A percentile compares a stretch with the other conserved stretches of the same genome.
phyloP scores from a whole-genome alignment of 257 asterid species.

The Solanum etuberosum region DNA sequence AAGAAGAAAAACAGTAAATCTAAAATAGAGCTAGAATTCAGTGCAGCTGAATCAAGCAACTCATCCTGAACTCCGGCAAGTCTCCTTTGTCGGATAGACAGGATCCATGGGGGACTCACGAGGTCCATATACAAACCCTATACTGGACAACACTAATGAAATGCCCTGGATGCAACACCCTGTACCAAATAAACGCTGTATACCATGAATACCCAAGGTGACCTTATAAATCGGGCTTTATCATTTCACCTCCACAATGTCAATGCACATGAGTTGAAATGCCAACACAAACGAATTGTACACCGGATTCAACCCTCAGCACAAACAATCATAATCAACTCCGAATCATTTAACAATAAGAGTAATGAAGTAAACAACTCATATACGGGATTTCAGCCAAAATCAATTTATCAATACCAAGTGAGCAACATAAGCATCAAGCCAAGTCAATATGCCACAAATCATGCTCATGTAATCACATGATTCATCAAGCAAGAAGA shows the following conservation, averaged over 20 bases:
- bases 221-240: not conserved
- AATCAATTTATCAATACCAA: not conserved
- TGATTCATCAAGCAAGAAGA: not conserved
- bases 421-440: not conserved
- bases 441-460: not conserved
- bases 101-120: not conserved
- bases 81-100: not conserved
- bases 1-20: not conserved
- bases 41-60: not conserved
- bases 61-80: not conserved
- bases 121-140: not conserved
- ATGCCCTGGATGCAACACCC: not conserved
- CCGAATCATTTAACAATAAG: not conserved
- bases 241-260: not conserved
- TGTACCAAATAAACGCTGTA: not conserved
- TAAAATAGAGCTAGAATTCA: not conserved
- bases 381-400: not conserved
- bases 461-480: not conserved
- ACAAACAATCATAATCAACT: not conserved
- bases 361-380: not conserved
- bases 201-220: not conserved
- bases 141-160: not conserved
- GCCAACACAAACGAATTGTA: not conserved
- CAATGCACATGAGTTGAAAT: not conserved
- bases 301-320: not conserved